Evolutionary conservation across 805 yeast species (phyloP), one percentile per base, ranked within the genome.

Genomic region (Yamadazyma akitaensis): DNA sequence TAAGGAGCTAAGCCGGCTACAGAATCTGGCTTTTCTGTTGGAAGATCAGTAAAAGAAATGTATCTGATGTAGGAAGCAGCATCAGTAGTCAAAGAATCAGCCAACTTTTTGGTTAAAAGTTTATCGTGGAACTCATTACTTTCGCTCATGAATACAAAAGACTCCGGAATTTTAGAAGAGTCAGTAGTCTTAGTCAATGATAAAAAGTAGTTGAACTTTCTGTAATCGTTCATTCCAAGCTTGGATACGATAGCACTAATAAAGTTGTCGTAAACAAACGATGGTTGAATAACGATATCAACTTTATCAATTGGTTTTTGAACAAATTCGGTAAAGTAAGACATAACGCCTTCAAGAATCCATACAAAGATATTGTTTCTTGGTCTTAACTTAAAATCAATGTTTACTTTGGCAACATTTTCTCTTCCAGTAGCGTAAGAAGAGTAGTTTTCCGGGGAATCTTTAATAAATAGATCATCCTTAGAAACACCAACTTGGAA

Each of bases 391-490:
- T 76, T 77, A 62, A 90, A 73, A 51, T 76, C 80, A 40, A 84
- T 73, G 47, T 76, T 68, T 48, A 90, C 68, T 46, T 79, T 75
- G 50, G 81, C 81, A 50, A 94, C 76, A 63, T 88, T 84, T 49
- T 80, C 71, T 65, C 99, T 83, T 51, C 99, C 99, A 47, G 96
- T 79, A 37, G 97, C 96, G 63, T 88, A 94, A 32, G 87, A 73
- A 72, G 77, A 67, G 64, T 67, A 88, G 49, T 75, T 70, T 56
- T 84, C 82, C 21, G 82, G 70, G 41, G 81, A 77, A 60, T 85
- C 95, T 63, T 79, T 76, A 54, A 82, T 72, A 52, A 75, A 72
- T 57, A 80, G 65, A 47, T 72, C 63, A 18, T 66, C 68, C 34
- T 59, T 47, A 6, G 72, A 59, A 31, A 75, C 79, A 51, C 96